Evolutionary conservation across 805 yeast genomes (phyloP), one percentile per base, ranked within the genome.

Genomic region (Candida nanaspora): DNA sequence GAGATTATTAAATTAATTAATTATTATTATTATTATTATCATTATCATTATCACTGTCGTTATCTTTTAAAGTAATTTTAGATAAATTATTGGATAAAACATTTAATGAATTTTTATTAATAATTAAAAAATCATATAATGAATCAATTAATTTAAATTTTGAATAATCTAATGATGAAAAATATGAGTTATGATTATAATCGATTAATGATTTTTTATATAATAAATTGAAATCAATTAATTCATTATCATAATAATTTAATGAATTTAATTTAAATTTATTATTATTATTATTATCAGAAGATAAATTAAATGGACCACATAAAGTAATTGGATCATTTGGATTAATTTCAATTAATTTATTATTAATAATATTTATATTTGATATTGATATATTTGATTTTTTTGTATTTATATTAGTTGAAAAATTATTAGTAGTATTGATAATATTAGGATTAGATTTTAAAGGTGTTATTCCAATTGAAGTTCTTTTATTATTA

Each of bases 1-100:
- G 20, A 50, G 47, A 29, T 30, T 56, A 35, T 16, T 48, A 2
- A 46, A 40, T 23, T 23, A 23, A 23, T 29, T 41, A 23, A 16
- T 41, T 4, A 38, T 26, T 10, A 26, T 13, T 26, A 26, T 13
- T 26, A 26, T n/a, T n/a, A n/a, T n/a, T n/a, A n/a, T 9, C 11
- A 25, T 25, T 11, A 25, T 25, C 27, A 25, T 25, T 25, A 25
- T 25, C 27, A 25, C 11, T 11, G 11, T 25, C 11, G 27, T 25
- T 25, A n/a, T n/a, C n/a, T n/a, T n/a, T n/a, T n/a, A n/a, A n/a
- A n/a, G n/a, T n/a, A n/a, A n/a, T n/a, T n/a, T n/a, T n/a, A n/a
- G n/a, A n/a, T n/a, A n/a, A n/a, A n/a, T n/a, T n/a, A n/a, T n/a
- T n/a, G n/a, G n/a, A n/a, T n/a, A n/a, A n/a, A n/a, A n/a, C n/a